Conservation (phyloP, 1,139 yeast genomes). For the Yamadazyma taylorii region DNA sequence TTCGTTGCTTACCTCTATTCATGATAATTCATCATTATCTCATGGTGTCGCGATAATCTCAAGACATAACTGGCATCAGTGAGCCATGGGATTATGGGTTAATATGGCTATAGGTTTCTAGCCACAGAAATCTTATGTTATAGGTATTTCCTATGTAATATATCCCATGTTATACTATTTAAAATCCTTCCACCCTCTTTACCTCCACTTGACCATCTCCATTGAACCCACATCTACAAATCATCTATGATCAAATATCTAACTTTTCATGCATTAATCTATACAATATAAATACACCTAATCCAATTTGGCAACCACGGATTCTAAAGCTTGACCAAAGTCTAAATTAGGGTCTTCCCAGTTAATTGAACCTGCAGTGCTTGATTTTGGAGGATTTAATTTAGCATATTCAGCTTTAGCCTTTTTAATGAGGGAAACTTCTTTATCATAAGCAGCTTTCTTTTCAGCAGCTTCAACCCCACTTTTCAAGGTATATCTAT, state of each 20-base stretch:
- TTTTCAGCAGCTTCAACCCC: constrained; percentile 53
- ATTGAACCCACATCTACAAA: too few species aligned
- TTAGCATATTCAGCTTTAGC: constrained; percentile 89
- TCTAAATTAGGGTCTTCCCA: constrained; percentile 92
- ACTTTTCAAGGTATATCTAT: constrained; percentile 68
- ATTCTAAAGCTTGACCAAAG: constrained; percentile 54
- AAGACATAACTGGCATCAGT: too few species aligned
- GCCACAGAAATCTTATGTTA: too few species aligned
- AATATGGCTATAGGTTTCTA: too few species aligned
- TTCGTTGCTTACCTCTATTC: constrained; percentile 4
- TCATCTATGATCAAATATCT: too few species aligned
- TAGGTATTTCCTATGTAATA: too few species aligned
- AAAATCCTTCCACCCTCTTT: too few species aligned
- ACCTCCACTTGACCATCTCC: too few species aligned
- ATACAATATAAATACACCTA: constrained; percentile 14
- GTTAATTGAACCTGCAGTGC: constrained; percentile 52
- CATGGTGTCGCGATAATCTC: constrained; percentile 1
- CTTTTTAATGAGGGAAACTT: constrained; percentile 76
- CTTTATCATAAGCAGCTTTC: constrained; percentile 54
- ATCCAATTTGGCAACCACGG: constrained; percentile 45
- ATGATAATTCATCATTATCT: not conserved
- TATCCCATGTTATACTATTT: too few species aligned
- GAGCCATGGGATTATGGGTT: too few species aligned
- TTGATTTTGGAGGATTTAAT: constrained; percentile 51
- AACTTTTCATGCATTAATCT: constrained; percentile 3